Percentiles rank a stretch among this genome's conserved stretches.
Evolutionary conservation across 2,329 filamentous ascomycete genomes (phyloP).

Genomic region (Pestalotiopsis fici): DNA sequence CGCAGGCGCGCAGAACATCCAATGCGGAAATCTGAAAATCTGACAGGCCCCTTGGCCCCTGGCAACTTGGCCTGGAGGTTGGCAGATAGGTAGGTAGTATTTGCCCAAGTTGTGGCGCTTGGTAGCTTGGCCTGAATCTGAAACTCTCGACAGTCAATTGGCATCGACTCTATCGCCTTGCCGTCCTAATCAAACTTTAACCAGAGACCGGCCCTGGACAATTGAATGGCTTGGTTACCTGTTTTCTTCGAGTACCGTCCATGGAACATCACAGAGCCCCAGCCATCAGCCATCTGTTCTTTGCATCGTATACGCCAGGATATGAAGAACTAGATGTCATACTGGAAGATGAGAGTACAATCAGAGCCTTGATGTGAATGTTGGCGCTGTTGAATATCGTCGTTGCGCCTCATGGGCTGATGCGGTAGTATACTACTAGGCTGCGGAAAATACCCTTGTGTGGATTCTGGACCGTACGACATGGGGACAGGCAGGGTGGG

Average conservation of each 20-base stretch:
- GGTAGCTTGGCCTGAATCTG: neutral
- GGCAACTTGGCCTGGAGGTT: neutral
- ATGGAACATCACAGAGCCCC: too few relatives aligned
- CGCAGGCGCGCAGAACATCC: too few relatives aligned
- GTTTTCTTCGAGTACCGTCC: too few relatives aligned
- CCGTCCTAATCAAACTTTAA: neutral
- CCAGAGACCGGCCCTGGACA: neutral
- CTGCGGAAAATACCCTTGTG: neutral
- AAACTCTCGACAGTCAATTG: neutral
- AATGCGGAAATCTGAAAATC: too few relatives aligned
- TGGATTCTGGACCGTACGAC: neutral
- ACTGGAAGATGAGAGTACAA: neutral
- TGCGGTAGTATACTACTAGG: neutral
- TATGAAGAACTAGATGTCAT: neutral
- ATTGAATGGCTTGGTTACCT: too few relatives aligned
- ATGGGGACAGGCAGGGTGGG: too few relatives aligned
- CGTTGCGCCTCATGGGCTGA: neutral
- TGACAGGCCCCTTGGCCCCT: neutral
- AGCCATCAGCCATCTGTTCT: too few relatives aligned
- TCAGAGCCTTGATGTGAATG: neutral
- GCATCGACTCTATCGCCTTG: neutral
- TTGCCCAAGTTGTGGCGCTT: neutral
- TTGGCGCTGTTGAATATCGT: neutral
- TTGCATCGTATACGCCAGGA: too few relatives aligned
- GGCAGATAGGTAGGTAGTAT: neutral